Evolutionary conservation across 2,329 filamentous ascomycete species (phyloP).

Genomic region (Blastomyces silverae): DNA sequence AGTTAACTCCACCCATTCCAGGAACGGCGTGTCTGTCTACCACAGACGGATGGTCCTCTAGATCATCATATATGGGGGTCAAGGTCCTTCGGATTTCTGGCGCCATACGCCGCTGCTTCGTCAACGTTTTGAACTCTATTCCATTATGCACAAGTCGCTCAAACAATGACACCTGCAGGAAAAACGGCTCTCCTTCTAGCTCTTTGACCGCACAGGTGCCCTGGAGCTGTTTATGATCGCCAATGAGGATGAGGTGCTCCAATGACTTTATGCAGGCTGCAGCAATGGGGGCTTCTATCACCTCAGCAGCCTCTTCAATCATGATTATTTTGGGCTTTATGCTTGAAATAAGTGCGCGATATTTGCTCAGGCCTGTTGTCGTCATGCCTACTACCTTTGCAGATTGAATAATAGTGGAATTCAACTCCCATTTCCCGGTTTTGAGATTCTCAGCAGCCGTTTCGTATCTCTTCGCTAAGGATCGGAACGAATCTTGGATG

Average conservation of each 20-base stretch:
- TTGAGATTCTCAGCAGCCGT: constrained; percentile 48
- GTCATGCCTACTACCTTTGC: constrained; percentile 61
- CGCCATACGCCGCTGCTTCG: constrained; percentile 66
- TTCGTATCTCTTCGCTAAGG: constrained; percentile 47
- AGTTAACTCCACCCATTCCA: constrained; percentile 56
- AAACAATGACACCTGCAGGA: constrained; percentile 69
- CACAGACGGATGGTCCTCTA: constrained; percentile 55
- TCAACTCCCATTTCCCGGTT: constrained; percentile 53
- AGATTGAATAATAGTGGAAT: constrained; percentile 55
- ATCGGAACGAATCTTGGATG: constrained; percentile 45
- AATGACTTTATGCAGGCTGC: constrained; percentile 56
- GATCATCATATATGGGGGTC: constrained; percentile 53
- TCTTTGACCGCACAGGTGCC: constrained; percentile 57
- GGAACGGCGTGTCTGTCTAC: constrained; percentile 48
- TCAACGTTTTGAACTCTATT: constrained; percentile 58
- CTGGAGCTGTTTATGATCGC: constrained; percentile 73
- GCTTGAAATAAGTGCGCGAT: constrained; percentile 61
- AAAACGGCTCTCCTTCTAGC: constrained; percentile 55
- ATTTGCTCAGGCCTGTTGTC: constrained; percentile 75
- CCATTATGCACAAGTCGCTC: constrained; percentile 64
- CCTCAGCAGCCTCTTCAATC: constrained; percentile 76
- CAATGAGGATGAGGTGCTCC: constrained; percentile 62
- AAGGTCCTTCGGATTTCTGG: constrained; percentile 58
- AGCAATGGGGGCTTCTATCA: constrained; percentile 52
- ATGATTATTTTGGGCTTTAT: constrained; percentile 62